A percentile compares a stretch with the other conserved stretches of the same genome.
These are phyloP conservation scores for Haplosporangium sp. DNA, from an alignment of 371 early-diverging fungal genomes.

Conservation along the genomic window DNA sequence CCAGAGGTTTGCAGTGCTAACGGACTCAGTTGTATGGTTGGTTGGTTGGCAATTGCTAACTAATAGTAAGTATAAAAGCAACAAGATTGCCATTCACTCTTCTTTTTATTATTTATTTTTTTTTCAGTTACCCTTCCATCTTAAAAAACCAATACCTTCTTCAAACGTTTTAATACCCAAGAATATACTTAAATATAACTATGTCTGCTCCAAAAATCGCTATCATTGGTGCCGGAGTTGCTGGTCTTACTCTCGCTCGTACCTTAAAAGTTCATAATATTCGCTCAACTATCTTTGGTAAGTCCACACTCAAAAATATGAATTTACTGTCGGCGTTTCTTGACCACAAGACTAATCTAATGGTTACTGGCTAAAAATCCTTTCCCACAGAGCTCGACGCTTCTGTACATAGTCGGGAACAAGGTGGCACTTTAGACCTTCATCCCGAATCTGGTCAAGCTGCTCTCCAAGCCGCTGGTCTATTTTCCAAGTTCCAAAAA, in stretches of 20 bases:
- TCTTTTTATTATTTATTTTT: too few species aligned
- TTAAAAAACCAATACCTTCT: neutral
- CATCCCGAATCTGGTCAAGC: constrained; percentile 57
- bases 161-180: constrained; percentile 6
- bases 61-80: too few species aligned
- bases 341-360: neutral
- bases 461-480: constrained; percentile 50
- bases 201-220: constrained; percentile 31
- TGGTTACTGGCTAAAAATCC: neutral
- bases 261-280: constrained; percentile 46
- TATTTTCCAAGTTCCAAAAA: constrained; percentile 41
- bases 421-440: constrained; percentile 62
- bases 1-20: too few species aligned
- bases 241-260: constrained; percentile 50
- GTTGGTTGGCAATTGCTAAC: too few species aligned
- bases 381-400: constrained; percentile 49
- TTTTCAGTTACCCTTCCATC: neutral
- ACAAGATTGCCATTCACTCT: too few species aligned
- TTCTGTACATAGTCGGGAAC: constrained; percentile 34
- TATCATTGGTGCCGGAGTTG: constrained; percentile 49
- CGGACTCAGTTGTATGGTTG: too few species aligned
- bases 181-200: neutral
- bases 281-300: constrained; percentile 51
- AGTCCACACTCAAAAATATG: constrained; percentile 11
- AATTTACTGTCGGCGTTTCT: constrained; percentile 4